Evolutionary conservation across 129 eudicot genomes (phyloP), one percentile per base, ranked within the genome.

Genomic region (Chrysanthemum seticuspe): DNA sequence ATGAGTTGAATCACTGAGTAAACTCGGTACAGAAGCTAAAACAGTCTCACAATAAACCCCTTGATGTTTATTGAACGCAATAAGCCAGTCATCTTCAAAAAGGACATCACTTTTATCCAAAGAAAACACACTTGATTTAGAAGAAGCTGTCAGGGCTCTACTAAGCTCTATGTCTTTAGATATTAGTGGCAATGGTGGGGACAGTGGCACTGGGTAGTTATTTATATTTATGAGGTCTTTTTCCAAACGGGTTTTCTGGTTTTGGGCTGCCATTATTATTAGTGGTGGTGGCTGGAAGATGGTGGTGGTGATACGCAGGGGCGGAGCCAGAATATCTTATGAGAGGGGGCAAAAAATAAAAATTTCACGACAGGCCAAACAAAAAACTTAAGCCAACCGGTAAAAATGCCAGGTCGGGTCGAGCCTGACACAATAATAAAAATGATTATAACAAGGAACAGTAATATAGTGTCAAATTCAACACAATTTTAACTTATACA

Each of bases 21-120:
- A 83, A 81, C 10, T 62, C 10, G 80, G 94, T 2, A 77, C 86
- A 60, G 96, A 74, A 78, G 94, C 69, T 77, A 92, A 76, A 36
- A 92, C 72, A n/a, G 73, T 69, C 75, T 92, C 98, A 72, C 98
- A 92, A 56, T 92, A 92, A 85, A 93, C 80, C 23, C 98, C 97
- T 70, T 85, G 92, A 70, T 96, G 97, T 74, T 94, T 94, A 65
- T 83, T 90, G 11, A 94, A 79, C 34, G 94, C 96, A 66, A 94
- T 72, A 62, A 94, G 79, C 97, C 98, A 94, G 19, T 90, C 86
- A 70, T 94, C 98, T 77, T 94, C 87, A 50, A 84, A 83, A 45
- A 94, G 80, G 23, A 90, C 87, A 40, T 94, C 81, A 49, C 25
- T 69, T 75, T 76, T 84, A 2, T 74, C 34, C 6, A 94, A 82